Evolutionary conservation across 164 flowering plant species (phyloP).

Genomic region (Piper betle): DNA sequence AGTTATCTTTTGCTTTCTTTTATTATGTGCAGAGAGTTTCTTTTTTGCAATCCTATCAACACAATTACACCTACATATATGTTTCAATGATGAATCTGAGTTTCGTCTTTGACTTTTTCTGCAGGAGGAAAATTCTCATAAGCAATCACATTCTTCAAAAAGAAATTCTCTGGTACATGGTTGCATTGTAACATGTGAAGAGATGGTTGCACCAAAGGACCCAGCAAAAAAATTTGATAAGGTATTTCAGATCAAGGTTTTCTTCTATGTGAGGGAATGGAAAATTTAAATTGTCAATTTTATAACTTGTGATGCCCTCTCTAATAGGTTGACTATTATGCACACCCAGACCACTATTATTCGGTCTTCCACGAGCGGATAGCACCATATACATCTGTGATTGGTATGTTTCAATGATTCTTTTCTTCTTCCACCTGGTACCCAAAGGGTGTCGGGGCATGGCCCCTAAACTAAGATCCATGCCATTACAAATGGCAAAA

Average conservation of each 20-base stretch:
- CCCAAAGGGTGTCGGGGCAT: too few species aligned
- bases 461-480: too few species aligned
- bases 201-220: conserved; percentile 77
- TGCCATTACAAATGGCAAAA: too few species aligned
- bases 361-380: conserved; percentile 84
- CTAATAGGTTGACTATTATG: conserved; percentile 83
- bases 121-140: conserved; percentile 32
- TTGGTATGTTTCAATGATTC: conserved; percentile 40
- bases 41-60: too few species aligned
- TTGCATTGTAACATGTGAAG: conserved; percentile 64
- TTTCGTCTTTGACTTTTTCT: background rate
- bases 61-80: background rate
- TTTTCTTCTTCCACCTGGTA: background rate
- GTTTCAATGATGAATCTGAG: background rate
- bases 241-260: conserved; percentile 23
- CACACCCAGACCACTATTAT: conserved; percentile 84
- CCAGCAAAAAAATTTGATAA: conserved; percentile 51
- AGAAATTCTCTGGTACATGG: conserved; percentile 82
- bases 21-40: too few species aligned
- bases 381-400: conserved; percentile 92
- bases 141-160: conserved; percentile 28
- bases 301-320: background rate
- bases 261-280: background rate
- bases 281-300: background rate
- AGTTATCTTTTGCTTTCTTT: too few species aligned